Evolutionary conservation across 495 filamentous ascomycete genomes (phyloP).

Genomic region (Rhypophila decipiens): DNA sequence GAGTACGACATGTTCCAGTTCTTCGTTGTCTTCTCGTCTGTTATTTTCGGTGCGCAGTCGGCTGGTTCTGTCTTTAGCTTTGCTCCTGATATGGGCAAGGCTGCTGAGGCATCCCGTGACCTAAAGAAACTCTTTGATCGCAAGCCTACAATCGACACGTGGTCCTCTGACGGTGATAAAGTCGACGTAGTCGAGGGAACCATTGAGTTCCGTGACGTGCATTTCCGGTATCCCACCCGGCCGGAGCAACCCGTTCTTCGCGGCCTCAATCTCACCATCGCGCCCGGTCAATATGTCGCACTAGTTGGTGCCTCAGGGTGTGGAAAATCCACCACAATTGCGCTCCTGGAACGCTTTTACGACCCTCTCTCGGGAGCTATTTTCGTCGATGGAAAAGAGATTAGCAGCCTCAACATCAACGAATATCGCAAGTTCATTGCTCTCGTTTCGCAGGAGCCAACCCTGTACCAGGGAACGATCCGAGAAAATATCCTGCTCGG

Average conservation of each 20-base stretch:
- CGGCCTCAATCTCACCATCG: conserved; percentile 51
- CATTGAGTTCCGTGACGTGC: conserved; percentile 54
- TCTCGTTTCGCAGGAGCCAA: conserved; percentile 62
- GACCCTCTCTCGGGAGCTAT: conserved; percentile 53
- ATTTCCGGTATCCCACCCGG: conserved; percentile 57
- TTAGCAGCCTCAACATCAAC: conserved; percentile 42
- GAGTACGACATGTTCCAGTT: conserved; percentile 75
- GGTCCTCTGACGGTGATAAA: conserved; percentile 65
- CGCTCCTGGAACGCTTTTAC: conserved; percentile 64
- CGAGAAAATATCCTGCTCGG: conserved; percentile 58
- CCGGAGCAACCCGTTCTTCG: conserved; percentile 52
- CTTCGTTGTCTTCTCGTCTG: conserved; percentile 68
- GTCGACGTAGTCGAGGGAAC: conserved; percentile 46
- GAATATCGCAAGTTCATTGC: conserved; percentile 53
- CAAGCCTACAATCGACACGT: conserved; percentile 40
- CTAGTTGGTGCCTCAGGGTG: conserved; percentile 70
- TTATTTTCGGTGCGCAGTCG: conserved; percentile 35
- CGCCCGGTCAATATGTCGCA: conserved; percentile 61
- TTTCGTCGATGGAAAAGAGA: conserved; percentile 47
- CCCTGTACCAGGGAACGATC: conserved; percentile 51
- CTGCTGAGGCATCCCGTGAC: conserved; percentile 24
- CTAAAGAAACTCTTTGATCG: conserved; percentile 37
- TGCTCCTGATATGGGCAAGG: conserved; percentile 35
- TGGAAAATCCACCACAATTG: conserved; percentile 70
- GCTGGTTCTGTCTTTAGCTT: conserved; percentile 35